Evolutionary conservation across 495 filamentous ascomycete genomes (phyloP).

Genomic region (Daldinia caldariorum): DNA sequence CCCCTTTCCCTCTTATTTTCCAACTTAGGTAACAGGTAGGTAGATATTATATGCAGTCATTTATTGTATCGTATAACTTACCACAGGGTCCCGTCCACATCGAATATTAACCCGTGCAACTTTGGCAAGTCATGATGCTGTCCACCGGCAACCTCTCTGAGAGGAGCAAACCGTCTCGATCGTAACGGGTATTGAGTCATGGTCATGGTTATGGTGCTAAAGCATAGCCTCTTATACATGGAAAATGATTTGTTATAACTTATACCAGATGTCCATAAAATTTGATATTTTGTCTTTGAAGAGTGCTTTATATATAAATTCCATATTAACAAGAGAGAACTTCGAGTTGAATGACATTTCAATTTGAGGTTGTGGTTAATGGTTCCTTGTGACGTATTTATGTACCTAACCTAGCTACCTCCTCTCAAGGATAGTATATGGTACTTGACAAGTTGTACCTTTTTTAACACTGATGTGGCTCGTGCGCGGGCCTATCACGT

Average conservation of each 20-base stretch:
- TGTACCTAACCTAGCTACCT: too few relatives aligned
- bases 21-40: not conserved
- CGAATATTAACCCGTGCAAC: slow-evolving; percentile 87
- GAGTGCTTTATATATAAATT: not conserved
- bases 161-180: slow-evolving; percentile 62
- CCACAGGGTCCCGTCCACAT: slow-evolving; percentile 95
- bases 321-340: not conserved
- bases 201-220: too few relatives aligned
- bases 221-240: slow-evolving; percentile 25
- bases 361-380: not conserved
- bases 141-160: slow-evolving; percentile 35
- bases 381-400: not conserved
- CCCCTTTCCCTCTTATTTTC: not conserved
- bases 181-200: slow-evolving; percentile 44
- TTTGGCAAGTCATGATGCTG: slow-evolving; percentile 57
- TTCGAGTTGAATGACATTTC: not conserved
- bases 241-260: not conserved
- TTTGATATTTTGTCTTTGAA: not conserved
- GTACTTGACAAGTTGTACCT: slow-evolving; percentile 2
- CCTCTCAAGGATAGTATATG: not conserved
- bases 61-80: slow-evolving; percentile 53
- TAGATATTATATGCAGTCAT: not conserved
- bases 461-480: slow-evolving; percentile 24
- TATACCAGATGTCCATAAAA: not conserved
- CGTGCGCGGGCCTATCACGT: slow-evolving; percentile 30